Evolutionary conservation across 2,329 filamentous ascomycete species (phyloP), one percentile per base, ranked within the genome.

Genomic region (Aspergillus persii): DNA sequence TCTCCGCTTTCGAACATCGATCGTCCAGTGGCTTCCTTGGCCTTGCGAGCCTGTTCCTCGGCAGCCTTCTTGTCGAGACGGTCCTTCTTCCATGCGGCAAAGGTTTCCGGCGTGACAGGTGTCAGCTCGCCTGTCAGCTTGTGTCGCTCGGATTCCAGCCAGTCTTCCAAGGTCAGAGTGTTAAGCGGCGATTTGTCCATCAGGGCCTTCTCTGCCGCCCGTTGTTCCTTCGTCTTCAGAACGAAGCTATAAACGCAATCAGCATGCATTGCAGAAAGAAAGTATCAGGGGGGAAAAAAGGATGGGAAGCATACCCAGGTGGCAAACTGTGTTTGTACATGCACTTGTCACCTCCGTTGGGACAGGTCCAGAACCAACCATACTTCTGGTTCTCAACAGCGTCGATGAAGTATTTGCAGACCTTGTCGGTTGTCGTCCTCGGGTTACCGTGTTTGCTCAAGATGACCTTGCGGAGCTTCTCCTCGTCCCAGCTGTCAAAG

Each of bases 301-400:
- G 27, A 15, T 23, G 46, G 33, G 18, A 23, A 62, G 86, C 90
- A 72, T 86, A 96, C 91, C 95, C 95, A 71, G 93, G 90, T 68
- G 96, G 95, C 69, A 99, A 83, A 71, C 90, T 92, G 77, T 99
- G 95, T 79, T 90, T 93, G 76, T 99, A 99, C 89, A 95, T 98
- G 89, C 95, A 99, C 78, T 96, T 91, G 74, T 99, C 90, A 64
- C 91, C 94, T 65, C 92, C 93, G 72, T 98, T 98, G 50, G 95
- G 95, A 84, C 95, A 99, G 60, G 87, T 84, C 95, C 95, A 99
- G 80, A 99, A 98, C 95, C 95, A 99, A 63, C 95, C 95, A 71
- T 99, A 99, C 79, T 98, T 99, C 70, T 92, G 91, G 73, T 99
- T 95, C 79, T 99, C 95, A 63, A 99, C 95, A 29, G 95, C 95